Percentiles rank a stretch among this genome's conserved stretches.
Conservation (phyloP, 257 asterid species). For the Solanum okadae region DNA sequence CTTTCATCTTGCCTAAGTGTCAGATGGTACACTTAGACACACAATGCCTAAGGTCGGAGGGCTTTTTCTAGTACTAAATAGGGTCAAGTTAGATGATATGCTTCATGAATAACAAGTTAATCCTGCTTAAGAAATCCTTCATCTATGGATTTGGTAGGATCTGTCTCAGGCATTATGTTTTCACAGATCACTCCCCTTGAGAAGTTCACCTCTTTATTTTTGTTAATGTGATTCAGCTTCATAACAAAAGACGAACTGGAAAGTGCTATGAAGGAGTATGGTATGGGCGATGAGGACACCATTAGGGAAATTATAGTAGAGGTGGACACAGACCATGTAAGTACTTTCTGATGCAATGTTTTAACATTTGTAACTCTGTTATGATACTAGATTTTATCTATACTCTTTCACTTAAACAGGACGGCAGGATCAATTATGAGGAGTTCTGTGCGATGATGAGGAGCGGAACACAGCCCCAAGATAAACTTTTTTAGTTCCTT, state of each 20-base stretch:
- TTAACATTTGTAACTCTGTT: background rate
- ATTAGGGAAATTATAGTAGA: constrained; percentile 57
- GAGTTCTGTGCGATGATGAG: constrained; percentile 1
- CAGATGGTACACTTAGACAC: background rate
- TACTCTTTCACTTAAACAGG: constrained; percentile 1
- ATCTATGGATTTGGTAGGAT: background rate
- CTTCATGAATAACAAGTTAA: background rate
- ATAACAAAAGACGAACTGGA: constrained; percentile 67
- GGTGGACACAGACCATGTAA: constrained; percentile 65
- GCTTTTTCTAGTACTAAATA: background rate
- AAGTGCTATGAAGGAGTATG: constrained; percentile 62
- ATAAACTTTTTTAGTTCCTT: background rate
- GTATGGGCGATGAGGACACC: constrained; percentile 59
- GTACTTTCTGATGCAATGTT: constrained; percentile 1
- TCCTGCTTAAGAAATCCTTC: background rate
- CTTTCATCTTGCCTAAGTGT: background rate
- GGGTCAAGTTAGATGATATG: background rate
- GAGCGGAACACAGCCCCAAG: constrained; percentile 2
- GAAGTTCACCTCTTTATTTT: background rate
- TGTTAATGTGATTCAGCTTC: constrained; percentile 21
- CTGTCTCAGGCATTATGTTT: background rate
- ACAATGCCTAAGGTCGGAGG: background rate
- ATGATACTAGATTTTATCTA: background rate
- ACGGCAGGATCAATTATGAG: background rate
- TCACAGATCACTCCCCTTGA: background rate